A percentile compares a stretch with the other conserved stretches of the same genome.
Conservation (phyloP, 2,329 filamentous ascomycete genomes). For the Curvularia verruculosa region DNA sequence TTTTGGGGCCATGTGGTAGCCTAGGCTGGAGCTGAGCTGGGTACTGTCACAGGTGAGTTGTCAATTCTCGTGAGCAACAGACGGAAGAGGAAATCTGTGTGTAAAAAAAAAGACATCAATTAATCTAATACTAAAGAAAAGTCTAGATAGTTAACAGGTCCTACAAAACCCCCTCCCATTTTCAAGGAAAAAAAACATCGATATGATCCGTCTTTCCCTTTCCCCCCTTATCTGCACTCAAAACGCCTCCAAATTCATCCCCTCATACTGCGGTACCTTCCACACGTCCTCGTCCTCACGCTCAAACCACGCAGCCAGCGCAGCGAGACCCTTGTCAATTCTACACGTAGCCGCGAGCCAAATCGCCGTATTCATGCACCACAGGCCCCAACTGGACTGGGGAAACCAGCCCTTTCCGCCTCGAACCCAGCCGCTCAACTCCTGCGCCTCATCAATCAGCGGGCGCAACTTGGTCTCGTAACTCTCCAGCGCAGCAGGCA, state of each 20-base stretch:
- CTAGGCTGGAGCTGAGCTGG: no score
- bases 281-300: neutral
- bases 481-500: slow-evolving; percentile 26
- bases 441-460: slow-evolving; percentile 29
- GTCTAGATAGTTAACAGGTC: no score
- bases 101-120: no score
- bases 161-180: neutral
- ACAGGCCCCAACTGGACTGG: neutral
- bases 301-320: slow-evolving; percentile 1
- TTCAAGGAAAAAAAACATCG: no score
- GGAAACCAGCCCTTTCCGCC: neutral
- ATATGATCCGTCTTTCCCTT: neutral
- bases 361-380: neutral
- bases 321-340: neutral
- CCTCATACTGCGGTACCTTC: slow-evolving; percentile 15
- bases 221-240: neutral
- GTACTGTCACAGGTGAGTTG: no score
- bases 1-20: no score
- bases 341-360: neutral
- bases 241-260: slow-evolving; percentile 15
- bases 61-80: no score
- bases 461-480: slow-evolving; percentile 29
- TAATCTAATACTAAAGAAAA: no score
- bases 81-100: no score
- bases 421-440: slow-evolving; percentile 2